Percentiles rank a stretch among this genome's conserved stretches.
These are phyloP conservation scores for Paraphysoderma sedebokerense DNA, from an alignment of 371 early-diverging fungal species.

Conservation along the genomic window DNA sequence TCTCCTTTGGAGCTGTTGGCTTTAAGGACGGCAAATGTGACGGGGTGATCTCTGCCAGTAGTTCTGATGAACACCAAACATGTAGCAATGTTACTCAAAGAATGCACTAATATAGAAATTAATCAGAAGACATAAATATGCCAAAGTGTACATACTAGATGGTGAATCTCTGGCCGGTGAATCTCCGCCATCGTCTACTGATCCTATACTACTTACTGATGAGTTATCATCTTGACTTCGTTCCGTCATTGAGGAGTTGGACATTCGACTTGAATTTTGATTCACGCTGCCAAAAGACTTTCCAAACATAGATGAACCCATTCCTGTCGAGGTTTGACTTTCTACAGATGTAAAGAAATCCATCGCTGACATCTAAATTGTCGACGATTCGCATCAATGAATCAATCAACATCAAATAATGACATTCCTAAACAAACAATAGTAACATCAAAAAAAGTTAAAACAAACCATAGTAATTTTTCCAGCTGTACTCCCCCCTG, in stretches of 20 bases:
- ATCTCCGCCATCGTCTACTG: not conserved
- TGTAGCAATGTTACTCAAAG: not conserved
- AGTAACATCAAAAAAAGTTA: not conserved
- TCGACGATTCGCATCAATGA: not conserved
- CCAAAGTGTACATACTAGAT: not conserved
- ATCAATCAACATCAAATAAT: not conserved
- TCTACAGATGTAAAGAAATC: conserved; percentile 1
- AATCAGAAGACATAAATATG: not conserved
- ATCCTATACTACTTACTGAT: not conserved
- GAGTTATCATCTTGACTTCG: not conserved
- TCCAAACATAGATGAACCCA: not conserved
- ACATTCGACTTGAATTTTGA: not conserved
- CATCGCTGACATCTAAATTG: not conserved
- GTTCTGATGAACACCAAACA: not conserved
- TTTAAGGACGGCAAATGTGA: not conserved
- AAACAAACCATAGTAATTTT: not conserved
- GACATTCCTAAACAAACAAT: not conserved
- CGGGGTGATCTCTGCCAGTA: not conserved
- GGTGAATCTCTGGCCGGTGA: not conserved
- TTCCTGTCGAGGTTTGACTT: not conserved
- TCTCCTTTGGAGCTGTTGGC: not conserved
- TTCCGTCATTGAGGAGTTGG: not conserved
- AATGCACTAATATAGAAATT: not conserved
- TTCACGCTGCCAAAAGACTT: not conserved
- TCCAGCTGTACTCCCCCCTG: not conserved